phyloP scores from a whole-genome alignment of 2,329 filamentous ascomycete genomes.

The Beauveria pseudobassiana region DNA sequence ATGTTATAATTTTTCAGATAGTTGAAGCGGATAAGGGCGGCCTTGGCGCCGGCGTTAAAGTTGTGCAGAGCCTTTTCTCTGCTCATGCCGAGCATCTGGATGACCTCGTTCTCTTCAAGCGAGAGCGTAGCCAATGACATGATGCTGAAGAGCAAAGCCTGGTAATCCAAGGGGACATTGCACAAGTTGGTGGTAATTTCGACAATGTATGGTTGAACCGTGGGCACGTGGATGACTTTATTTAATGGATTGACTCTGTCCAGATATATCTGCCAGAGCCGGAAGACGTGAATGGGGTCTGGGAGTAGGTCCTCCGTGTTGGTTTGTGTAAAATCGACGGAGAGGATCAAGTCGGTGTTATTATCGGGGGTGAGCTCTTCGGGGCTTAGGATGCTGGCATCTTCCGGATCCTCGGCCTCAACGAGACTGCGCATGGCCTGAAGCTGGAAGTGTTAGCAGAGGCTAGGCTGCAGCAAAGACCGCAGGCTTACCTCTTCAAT shows the following conservation, averaged over 20 bases:
- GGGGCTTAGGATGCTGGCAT: slow-evolving; percentile 40
- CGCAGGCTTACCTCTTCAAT: slow-evolving; percentile 42
- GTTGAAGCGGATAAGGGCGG: slow-evolving; percentile 41
- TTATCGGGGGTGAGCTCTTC: slow-evolving; percentile 45
- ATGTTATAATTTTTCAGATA: slow-evolving; percentile 55
- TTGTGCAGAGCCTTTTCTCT: slow-evolving; percentile 42
- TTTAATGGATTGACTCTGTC: slow-evolving; percentile 68
- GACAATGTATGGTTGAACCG: slow-evolving; percentile 57
- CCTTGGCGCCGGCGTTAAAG: slow-evolving; percentile 45
- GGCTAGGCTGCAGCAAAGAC: background rate
- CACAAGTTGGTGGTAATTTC: slow-evolving; percentile 52
- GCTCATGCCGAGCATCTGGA: slow-evolving; percentile 41
- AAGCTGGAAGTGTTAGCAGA: slow-evolving; percentile 31
- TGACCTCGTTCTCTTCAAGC: slow-evolving; percentile 47
- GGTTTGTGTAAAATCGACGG: slow-evolving; percentile 30
- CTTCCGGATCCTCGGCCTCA: slow-evolving; percentile 40
- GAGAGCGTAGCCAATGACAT: slow-evolving; percentile 55
- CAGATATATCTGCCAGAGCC: slow-evolving; percentile 67
- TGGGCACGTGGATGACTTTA: slow-evolving; percentile 66
- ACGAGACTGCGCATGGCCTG: slow-evolving; percentile 53
- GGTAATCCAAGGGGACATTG: slow-evolving; percentile 48
- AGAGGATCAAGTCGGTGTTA: slow-evolving; percentile 42
- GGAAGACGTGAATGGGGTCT: slow-evolving; percentile 56
- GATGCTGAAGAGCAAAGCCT: slow-evolving; percentile 58
- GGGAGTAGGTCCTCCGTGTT: slow-evolving; percentile 52